Evolutionary conservation across 257 asterid species (phyloP), one percentile per base, ranked within the genome.

Genomic region (Nicotiana benthamiana): DNA sequence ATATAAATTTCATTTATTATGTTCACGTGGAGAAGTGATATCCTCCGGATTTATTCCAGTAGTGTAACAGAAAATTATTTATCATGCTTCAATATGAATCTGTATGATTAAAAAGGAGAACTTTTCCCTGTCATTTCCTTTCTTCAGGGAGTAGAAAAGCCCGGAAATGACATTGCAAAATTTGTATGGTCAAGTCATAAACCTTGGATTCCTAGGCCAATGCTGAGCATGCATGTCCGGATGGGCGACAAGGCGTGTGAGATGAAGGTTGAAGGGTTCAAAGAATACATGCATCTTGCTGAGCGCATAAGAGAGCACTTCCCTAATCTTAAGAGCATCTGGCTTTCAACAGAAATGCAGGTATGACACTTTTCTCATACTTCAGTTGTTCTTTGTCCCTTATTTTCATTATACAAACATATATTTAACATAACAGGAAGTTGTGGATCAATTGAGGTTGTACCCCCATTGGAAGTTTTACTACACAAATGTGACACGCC

Each of bases 291-390:
- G 94, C 86, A 72, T 30, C 90, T 96, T 2, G 98, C 97, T 1
- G 87, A 84, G 53, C 90, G 93, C 79, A 86, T 94, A 83, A 77
- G 93, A 85, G 86, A 76, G 43, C 86, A 83, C 46, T 96, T 96
- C 89, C 98, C 97, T 57, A 85, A 92, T 82, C 91, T 96, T 22
- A 88, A 90, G 56, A 85, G 70, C 76, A 87, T 91, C 76, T 96
- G 99, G 99, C 97, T 96, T 75, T 96, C 99, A 66, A 94, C 99
- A 62, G 98, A 96, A 88, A 96, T 96, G 98, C 97, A 94, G 99
- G 98, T 94, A 61, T 18, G 68, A 0, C 80, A 16, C 46, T 22
- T 36, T 2, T 18, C 77, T 60, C 30, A 51, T 40, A 65, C 15
- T 8, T 56, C 13, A 36, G 13, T 17, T n/a, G 32, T 20, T 18